Evolutionary conservation across 2,329 filamentous ascomycete species (phyloP).

Genomic region (Tolypocladium amazonense): DNA sequence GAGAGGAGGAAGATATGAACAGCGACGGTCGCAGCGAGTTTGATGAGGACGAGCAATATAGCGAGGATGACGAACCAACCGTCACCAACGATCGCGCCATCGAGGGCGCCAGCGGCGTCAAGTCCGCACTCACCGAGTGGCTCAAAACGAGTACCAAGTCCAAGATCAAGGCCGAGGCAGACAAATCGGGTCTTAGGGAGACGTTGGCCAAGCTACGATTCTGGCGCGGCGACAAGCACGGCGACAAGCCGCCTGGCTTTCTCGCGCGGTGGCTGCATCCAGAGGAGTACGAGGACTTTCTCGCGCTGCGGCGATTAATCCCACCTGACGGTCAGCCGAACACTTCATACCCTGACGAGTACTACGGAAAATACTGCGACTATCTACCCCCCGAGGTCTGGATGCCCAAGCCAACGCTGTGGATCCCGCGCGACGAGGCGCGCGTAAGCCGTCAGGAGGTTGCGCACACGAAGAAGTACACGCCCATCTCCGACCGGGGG

Average conservation of each 20-base stretch:
- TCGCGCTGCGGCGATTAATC: constrained; percentile 57
- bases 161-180: constrained; percentile 17
- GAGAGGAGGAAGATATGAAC: constrained; percentile 17
- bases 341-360: constrained; percentile 37
- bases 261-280: constrained; percentile 65
- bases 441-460: constrained; percentile 73
- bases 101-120: constrained; percentile 26
- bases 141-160: constrained; percentile 24
- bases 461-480: constrained; percentile 56
- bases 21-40: constrained; percentile 19
- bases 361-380: constrained; percentile 43
- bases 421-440: constrained; percentile 69
- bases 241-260: constrained; percentile 32
- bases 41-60: constrained; percentile 15
- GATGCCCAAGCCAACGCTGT: constrained; percentile 57
- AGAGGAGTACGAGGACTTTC: constrained; percentile 65
- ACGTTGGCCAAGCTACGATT: constrained; percentile 16
- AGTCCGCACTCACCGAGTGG: constrained; percentile 19
- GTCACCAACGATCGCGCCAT: constrained; percentile 19
- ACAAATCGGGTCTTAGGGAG: constrained; percentile 15
- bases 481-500: constrained; percentile 61
- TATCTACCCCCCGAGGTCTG: constrained; percentile 58
- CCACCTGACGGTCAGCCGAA: constrained; percentile 39
- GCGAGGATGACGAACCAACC: constrained; percentile 10
- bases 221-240: constrained; percentile 14